phyloP scores from a whole-genome alignment of 139 green algal genomes.

The Trebouxia sp. region DNA sequence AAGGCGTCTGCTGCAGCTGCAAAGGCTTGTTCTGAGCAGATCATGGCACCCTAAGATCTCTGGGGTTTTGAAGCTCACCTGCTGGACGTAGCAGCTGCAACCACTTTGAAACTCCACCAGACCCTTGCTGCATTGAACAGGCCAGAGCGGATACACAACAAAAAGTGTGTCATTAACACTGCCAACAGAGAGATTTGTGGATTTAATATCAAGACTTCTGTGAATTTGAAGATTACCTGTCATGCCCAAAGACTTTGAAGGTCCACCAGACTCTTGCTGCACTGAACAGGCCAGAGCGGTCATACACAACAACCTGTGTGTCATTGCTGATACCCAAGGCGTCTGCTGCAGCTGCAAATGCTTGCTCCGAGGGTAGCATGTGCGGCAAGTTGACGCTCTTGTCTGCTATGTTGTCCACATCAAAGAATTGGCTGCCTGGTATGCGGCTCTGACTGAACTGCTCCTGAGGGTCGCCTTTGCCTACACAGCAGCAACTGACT shows the following conservation, averaged over 20 bases:
- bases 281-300: slow-evolving; percentile 87
- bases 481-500: neutral
- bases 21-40: slow-evolving; percentile 64
- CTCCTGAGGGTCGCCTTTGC: slow-evolving; percentile 45
- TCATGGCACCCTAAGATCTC: slow-evolving; percentile 49
- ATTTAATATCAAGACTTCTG: too few relatives aligned
- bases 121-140: neutral
- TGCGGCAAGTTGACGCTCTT: slow-evolving; percentile 62
- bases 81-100: neutral
- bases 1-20: slow-evolving; percentile 79
- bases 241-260: slow-evolving; percentile 83
- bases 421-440: slow-evolving; percentile 72
- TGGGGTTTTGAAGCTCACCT: neutral
- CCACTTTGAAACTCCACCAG: neutral
- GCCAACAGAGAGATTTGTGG: too few relatives aligned
- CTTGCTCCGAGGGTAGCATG: slow-evolving; percentile 73
- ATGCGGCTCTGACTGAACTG: slow-evolving; percentile 76
- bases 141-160: too few relatives aligned
- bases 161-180: too few relatives aligned
- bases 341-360: slow-evolving; percentile 83
- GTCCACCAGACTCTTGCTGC: slow-evolving; percentile 91
- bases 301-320: slow-evolving; percentile 87
- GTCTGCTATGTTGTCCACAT: slow-evolving; percentile 65
- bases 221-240: slow-evolving; percentile 37
- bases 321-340: slow-evolving; percentile 74